phyloP scores from a whole-genome alignment of 2,329 filamentous ascomycete genomes.

The Stromatinia cepivora region DNA sequence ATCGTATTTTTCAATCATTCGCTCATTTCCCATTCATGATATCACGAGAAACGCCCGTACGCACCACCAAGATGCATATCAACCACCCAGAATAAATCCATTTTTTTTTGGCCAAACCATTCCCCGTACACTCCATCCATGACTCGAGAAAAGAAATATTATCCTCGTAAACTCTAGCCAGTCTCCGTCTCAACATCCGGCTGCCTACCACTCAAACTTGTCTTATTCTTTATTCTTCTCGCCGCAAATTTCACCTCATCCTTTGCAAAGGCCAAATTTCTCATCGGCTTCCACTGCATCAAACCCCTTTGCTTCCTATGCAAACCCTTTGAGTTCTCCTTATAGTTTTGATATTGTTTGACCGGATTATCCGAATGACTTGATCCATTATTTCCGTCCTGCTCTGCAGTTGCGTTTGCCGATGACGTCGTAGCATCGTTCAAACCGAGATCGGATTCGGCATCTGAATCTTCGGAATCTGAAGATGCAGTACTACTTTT shows the following conservation, averaged over 20 bases:
- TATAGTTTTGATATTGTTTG: constrained; percentile 62
- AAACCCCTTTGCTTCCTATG: constrained; percentile 84
- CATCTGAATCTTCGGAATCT: constrained; percentile 30
- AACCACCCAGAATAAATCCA: not conserved
- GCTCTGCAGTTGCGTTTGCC: constrained; percentile 9
- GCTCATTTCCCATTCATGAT: not conserved
- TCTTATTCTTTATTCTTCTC: constrained; percentile 71
- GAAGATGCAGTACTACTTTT: constrained; percentile 23
- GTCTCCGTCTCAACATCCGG: constrained; percentile 47
- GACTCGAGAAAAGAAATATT: not conserved
- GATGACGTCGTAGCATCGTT: constrained; percentile 49
- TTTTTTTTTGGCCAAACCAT: not conserved
- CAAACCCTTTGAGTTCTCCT: constrained; percentile 68
- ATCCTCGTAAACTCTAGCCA: not conserved
- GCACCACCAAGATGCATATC: not conserved
- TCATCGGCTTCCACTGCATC: constrained; percentile 93
- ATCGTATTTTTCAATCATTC: not conserved
- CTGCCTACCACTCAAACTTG: constrained; percentile 76
- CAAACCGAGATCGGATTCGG: constrained; percentile 55
- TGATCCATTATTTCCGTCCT: constrained; percentile 21
- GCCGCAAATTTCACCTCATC: constrained; percentile 80
- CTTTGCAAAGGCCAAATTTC: constrained; percentile 84
- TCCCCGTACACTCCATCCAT: not conserved
- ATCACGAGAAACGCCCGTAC: not conserved
- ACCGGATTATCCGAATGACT: constrained; percentile 51